phyloP scores from a whole-genome alignment of 306 rosid genomes.

The Cucumis sativus region Cucumber_9930_V3 NC_026657.2:38857001-38857500 shows the following conservation, averaged over 20 bases:
- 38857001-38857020: neutral
- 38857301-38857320: neutral
- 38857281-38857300: neutral
- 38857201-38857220: neutral
- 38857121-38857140: neutral
- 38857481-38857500: neutral
- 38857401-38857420: neutral
- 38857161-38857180: neutral
- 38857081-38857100: neutral
- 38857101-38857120: neutral
- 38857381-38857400: neutral
- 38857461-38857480: neutral
- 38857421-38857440: neutral
- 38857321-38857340: neutral
- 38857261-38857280: neutral
- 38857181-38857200: neutral
- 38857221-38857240: neutral
- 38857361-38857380: neutral
- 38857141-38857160: neutral
- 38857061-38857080: neutral
- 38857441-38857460: neutral
- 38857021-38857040: neutral
- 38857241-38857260: neutral
- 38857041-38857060: neutral
- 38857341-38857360: neutral